phyloP scores from a whole-genome alignment of 1,139 yeast species.

The Neolecta irregularis region DNA sequence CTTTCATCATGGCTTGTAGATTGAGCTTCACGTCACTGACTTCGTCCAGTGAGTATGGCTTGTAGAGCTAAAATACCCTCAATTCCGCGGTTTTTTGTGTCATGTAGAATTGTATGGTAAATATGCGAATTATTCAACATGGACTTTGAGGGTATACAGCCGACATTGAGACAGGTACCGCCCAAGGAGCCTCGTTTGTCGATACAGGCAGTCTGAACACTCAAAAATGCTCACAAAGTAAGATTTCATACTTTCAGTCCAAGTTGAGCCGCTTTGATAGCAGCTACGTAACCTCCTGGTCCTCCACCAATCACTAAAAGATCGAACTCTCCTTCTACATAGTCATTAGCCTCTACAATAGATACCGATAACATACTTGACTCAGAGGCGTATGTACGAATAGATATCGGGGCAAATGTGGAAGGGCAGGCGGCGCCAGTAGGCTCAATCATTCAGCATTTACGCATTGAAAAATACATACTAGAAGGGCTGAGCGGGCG shows the following conservation, averaged over 20 bases:
- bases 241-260: slow-evolving; percentile 61
- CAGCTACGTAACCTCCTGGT: slow-evolving; percentile 96
- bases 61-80: slow-evolving; percentile 29
- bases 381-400: too few relatives aligned
- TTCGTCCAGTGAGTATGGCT: background rate
- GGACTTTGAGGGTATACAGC: slow-evolving; percentile 97
- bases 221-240: slow-evolving; percentile 15
- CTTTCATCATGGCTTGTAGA: slow-evolving; percentile 67
- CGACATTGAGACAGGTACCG: slow-evolving; percentile 96
- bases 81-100: slow-evolving; percentile 77
- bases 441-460: too few relatives aligned
- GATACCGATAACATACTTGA: too few relatives aligned
- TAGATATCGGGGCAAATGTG: too few relatives aligned
- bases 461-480: too few relatives aligned
- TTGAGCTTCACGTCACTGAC: slow-evolving; percentile 55
- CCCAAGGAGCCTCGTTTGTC: slow-evolving; percentile 94
- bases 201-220: slow-evolving; percentile 94
- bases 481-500: too few relatives aligned
- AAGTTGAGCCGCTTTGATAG: slow-evolving; percentile 95
- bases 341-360: too few relatives aligned
- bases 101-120: slow-evolving; percentile 78
- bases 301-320: slow-evolving; percentile 97
- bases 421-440: too few relatives aligned
- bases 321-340: slow-evolving; percentile 82
- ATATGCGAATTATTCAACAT: slow-evolving; percentile 85